A percentile compares a stretch with the other conserved stretches of the same genome.
These are phyloP conservation scores for Globisporangium middletonii DNA, from an alignment of 352 stramenopile genomes.

Conservation along the genomic window DNA sequence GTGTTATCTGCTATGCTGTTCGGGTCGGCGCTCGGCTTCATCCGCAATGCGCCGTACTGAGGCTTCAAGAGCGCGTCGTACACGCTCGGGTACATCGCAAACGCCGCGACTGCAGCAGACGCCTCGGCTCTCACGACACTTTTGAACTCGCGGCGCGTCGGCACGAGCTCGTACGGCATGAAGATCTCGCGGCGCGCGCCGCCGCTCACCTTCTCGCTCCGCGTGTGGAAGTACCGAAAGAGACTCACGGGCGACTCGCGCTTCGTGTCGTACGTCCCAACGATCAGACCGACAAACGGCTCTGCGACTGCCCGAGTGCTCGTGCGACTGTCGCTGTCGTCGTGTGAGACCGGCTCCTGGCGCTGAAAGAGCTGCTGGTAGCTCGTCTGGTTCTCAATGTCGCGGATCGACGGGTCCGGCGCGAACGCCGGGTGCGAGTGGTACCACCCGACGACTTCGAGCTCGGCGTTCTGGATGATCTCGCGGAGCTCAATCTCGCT, in stretches of 20 bases:
- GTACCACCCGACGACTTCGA: slow-evolving; percentile 94
- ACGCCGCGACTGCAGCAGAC: slow-evolving; percentile 16
- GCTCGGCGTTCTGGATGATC: slow-evolving; percentile 83
- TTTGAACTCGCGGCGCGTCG: slow-evolving; percentile 39
- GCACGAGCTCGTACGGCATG: slow-evolving; percentile 71
- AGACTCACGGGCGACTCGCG: slow-evolving; percentile 64
- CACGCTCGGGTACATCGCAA: slow-evolving; percentile 41
- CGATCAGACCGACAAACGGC: slow-evolving; percentile 93
- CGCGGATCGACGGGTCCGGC: slow-evolving; percentile 88
- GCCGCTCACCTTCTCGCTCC: slow-evolving; percentile 61
- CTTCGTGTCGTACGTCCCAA: slow-evolving; percentile 90
- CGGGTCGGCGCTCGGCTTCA: neutral
- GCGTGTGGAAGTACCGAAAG: slow-evolving; percentile 83
- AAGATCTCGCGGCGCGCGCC: slow-evolving; percentile 37
- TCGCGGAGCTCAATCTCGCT: slow-evolving; percentile 89
- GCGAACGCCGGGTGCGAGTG: slow-evolving; percentile 93
- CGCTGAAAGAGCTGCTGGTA: slow-evolving; percentile 91
- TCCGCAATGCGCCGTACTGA: neutral
- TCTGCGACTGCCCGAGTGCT: slow-evolving; percentile 31
- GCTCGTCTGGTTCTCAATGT: slow-evolving; percentile 93
- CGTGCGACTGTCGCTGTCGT: slow-evolving; percentile 4
- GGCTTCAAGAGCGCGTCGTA: slow-evolving; percentile 12
- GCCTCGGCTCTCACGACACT: slow-evolving; percentile 43
- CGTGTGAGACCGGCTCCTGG: neutral
- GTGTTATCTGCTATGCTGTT: too few species aligned